Conservation (phyloP, 1,284 basidiomycete species). For the Malassezia restricta region DNA sequence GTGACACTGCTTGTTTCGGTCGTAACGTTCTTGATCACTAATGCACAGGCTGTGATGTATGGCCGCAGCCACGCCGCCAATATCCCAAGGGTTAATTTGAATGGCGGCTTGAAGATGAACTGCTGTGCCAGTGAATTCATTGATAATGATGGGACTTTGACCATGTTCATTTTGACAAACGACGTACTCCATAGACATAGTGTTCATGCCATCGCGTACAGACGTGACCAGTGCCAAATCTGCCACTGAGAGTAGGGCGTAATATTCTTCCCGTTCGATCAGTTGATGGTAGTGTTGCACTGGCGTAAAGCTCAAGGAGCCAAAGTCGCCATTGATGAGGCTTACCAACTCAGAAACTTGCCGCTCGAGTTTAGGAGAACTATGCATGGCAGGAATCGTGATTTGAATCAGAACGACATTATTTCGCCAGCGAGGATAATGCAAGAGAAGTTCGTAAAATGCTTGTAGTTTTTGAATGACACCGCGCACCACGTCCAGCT, state of each 20-base stretch:
- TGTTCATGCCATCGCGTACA: conserved; percentile 96
- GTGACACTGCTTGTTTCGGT: conserved; percentile 59
- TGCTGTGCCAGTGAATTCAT: conserved; percentile 95
- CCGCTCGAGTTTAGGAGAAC: conserved; percentile 83
- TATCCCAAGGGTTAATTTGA: conserved; percentile 63
- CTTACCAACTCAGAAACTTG: conserved; percentile 88
- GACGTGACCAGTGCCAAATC: conserved; percentile 93
- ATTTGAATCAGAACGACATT: conserved; percentile 66
- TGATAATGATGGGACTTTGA: conserved; percentile 68
- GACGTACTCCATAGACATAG: conserved; percentile 86
- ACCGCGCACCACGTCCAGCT: conserved; percentile 94
- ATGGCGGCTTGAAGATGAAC: conserved; percentile 71
- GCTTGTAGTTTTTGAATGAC: conserved; percentile 94
- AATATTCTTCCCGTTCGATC: conserved; percentile 88
- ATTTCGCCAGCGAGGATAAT: conserved; percentile 90
- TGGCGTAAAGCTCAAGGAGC: conserved; percentile 86
- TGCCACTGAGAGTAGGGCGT: conserved; percentile 84
- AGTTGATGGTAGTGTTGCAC: conserved; percentile 99
- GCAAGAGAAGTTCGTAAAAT: conserved; percentile 82
- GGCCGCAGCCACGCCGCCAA: conserved; percentile 76
- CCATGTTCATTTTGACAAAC: conserved; percentile 74
- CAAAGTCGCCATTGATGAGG: conserved; percentile 93
- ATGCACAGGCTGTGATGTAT: conserved; percentile 81
- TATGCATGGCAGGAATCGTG: conserved; percentile 83
- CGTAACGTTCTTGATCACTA: conserved; percentile 62